These are phyloP conservation scores for Rauvolfia tetraphylla DNA, from an alignment of 257 asterid genomes.

Conservation along the genomic window DNA sequence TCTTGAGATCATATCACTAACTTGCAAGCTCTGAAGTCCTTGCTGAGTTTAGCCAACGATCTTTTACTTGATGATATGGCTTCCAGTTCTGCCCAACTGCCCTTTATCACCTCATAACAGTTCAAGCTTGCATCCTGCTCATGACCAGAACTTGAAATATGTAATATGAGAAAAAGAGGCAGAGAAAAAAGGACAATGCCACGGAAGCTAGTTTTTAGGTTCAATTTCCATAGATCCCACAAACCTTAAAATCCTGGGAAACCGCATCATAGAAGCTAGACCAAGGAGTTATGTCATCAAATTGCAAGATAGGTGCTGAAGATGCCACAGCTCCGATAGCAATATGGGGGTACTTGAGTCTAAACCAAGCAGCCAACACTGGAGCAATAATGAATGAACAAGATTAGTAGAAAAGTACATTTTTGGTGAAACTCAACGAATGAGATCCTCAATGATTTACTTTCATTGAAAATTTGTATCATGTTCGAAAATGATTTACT, in stretches of 20 bases:
- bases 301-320: constrained; percentile 80
- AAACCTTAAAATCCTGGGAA: constrained; percentile 78
- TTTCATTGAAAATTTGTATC: background rate
- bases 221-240: background rate
- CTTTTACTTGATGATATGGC: constrained; percentile 30
- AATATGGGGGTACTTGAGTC: constrained; percentile 69
- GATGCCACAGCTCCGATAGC: constrained; percentile 88
- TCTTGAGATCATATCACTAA: constrained; percentile 34
- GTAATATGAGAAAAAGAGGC: background rate
- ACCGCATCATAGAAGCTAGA: constrained; percentile 81
- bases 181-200: background rate
- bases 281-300: constrained; percentile 76
- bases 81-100: constrained; percentile 63
- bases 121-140: constrained; percentile 59
- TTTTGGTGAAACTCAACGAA: background rate
- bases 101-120: constrained; percentile 66
- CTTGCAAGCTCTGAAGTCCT: constrained; percentile 67
- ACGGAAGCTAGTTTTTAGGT: background rate
- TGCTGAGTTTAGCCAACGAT: constrained; percentile 47
- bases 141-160: constrained; percentile 5
- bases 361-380: constrained; percentile 92
- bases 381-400: constrained; percentile 2
- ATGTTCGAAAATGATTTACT: background rate
- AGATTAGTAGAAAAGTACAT: background rate
- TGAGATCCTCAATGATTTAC: background rate